Base-by-base conservation (phyloP, 2,329 filamentous ascomycete species). In the Paracoccidioides brasiliensis region DNA sequence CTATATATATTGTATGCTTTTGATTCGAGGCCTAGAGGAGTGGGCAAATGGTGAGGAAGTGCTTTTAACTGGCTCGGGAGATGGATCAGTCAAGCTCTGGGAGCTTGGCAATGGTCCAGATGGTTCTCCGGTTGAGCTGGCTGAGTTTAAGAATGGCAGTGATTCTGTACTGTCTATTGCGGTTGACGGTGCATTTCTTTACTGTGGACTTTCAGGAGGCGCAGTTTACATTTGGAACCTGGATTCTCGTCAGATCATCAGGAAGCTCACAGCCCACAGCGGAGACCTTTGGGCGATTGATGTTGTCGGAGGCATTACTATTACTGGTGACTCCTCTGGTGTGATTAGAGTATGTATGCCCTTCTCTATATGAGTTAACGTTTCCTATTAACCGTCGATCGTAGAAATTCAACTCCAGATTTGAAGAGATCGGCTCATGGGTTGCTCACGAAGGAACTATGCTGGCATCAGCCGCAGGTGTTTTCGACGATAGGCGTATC, bases 1-100 rank as follows among this genome's bases (percentile, higher is more conserved):
- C 46, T 97, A 96, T 67, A 84, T 98, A 0, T 96, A 96, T 69
- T 94, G 90, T 69, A 97, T 97, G 91, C 78, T 95, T 4, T 78
- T 98, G 57, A 84, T 88, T 0, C 83, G 81, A 58, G 88, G 87
- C 0, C 78, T 88, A 5, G 78, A 88, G 3, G 76, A 78, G n/a
- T 85, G 85, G 5, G 83, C 88, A 1, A 64, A 64, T 35, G 82
- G 86, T 32, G 75, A 79, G 56, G 90, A 97, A 62, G 83, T 95
- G 0, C 70, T 98, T 41, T 82, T 98, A 37, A 95, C 91, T 0
- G 93, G 90, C 7, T 90, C 89, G 40, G 94, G 93, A 37, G 93
- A 97, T 66, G 94, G 93, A 0, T 88, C 86, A 0, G 90, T 98
- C 67, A 95, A 95, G 70, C 70, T 97, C n/a, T 98, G 93, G 93